Base-by-base conservation (phyloP, 805 yeast genomes). In the Metschnikowia henanensis region DNA sequence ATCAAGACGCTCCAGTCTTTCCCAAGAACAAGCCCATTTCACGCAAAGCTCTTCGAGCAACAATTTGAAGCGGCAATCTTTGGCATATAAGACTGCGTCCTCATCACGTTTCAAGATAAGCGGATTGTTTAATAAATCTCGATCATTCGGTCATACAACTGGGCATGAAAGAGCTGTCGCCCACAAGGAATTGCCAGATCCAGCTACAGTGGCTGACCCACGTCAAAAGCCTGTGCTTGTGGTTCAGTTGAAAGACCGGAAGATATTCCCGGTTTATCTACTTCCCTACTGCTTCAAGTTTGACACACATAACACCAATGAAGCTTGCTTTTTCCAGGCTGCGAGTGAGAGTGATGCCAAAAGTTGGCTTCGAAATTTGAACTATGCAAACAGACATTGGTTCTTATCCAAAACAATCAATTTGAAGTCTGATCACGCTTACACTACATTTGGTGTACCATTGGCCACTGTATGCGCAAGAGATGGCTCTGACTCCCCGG, bases 401-500 rank as follows among this genome's bases (percentile, higher is more conserved):
- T 79, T 69, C 53, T 70, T 57, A 49, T 78, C 83, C 1, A 72
- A 69, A 37, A 37, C 48, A 5, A 60, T 72, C 37, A 68, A 60
- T 43, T 28, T 49, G 13, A 65, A 59, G 47, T 38, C 22, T 10
- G 58, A 50, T 35, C 55, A 53, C 39, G 31, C 49, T 5, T 42
- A 41, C 45, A 53, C 65, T 2, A 86, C 92, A 2, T 92, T 91
- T 73, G 97, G 97, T 12, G 84, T 90, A 35, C 96, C 98, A 2
- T 69, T 92, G 28, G 78, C 75, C 26, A 80, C 80, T 50, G 78
- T 90, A 4, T 89, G 97, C 60, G 77, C 72, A 41, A 72, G 96
- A 39, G 96, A 89, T 52, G 68, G 76, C 8, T 65, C 80, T 0
- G 49, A 65, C 2, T 68, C 82, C 25, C 98, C 98, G 1, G 65